Percentiles rank a stretch among this genome's conserved stretches.
Evolutionary conservation across 2,329 filamentous ascomycete genomes (phyloP).

Genomic region (Balansia obtecta): DNA sequence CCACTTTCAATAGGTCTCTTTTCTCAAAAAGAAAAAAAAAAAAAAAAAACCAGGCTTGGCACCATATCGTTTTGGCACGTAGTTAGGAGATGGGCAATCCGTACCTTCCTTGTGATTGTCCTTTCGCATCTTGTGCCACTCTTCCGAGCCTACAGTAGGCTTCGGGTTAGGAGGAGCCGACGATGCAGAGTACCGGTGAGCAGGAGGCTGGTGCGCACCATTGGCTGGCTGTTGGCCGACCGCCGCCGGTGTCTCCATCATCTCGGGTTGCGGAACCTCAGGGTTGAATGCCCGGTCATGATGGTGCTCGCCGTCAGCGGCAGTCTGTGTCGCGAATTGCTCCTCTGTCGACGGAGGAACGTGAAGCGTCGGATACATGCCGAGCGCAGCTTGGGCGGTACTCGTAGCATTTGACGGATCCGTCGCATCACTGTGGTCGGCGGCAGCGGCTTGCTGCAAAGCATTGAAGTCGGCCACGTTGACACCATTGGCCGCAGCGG

Average conservation of each 20-base stretch:
- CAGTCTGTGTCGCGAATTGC: conserved; percentile 43
- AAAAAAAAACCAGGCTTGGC: not conserved
- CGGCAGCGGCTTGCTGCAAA: conserved; percentile 39
- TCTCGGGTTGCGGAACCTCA: conserved; percentile 20
- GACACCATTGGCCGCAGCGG: conserved; percentile 26
- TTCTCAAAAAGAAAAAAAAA: no score
- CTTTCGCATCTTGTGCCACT: conserved; percentile 95
- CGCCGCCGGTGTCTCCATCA: conserved; percentile 11
- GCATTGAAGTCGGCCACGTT: conserved; percentile 44
- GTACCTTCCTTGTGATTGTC: conserved; percentile 98
- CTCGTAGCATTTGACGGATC: conserved; percentile 43
- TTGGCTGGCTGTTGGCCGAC: conserved; percentile 23
- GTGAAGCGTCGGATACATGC: conserved; percentile 48
- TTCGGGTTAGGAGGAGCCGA: conserved; percentile 44
- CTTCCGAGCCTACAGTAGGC: conserved; percentile 85
- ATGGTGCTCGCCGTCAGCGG: conserved; percentile 18
- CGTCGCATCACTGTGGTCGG: conserved; percentile 32
- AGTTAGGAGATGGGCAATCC: conserved; percentile 11
- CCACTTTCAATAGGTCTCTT: not conserved
- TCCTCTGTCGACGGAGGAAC: conserved; percentile 46
- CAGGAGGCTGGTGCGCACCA: conserved; percentile 22
- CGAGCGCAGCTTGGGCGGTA: conserved; percentile 46
- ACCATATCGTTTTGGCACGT: not conserved
- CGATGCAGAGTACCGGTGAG: conserved; percentile 22
- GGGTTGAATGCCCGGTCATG: conserved; percentile 22